These are phyloP conservation scores for Phellinidium pouzarii DNA, from an alignment of 1,284 basidiomycete species.

Conservation along the genomic window DNA sequence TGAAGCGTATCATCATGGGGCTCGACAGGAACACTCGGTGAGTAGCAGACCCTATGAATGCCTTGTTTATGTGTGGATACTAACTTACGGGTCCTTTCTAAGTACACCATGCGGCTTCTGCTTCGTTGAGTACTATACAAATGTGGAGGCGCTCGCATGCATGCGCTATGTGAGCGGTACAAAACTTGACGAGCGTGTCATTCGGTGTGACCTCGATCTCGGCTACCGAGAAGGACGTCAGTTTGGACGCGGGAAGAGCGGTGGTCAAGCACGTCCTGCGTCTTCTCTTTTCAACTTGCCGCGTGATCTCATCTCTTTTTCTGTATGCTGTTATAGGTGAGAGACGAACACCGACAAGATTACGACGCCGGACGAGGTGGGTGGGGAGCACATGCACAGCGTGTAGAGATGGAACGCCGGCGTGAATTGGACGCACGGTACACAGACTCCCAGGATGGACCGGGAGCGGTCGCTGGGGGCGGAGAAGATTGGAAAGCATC, in stretches of 20 bases:
- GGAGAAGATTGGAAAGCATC: slow-evolving; percentile 78
- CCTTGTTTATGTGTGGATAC: no score
- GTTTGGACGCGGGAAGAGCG: slow-evolving; percentile 94
- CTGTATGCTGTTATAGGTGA: slow-evolving; percentile 35
- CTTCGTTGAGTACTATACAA: slow-evolving; percentile 98
- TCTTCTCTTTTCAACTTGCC: not conserved
- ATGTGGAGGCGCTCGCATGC: slow-evolving; percentile 88
- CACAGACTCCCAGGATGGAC: slow-evolving; percentile 73
- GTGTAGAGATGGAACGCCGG: slow-evolving; percentile 69
- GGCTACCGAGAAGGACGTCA: slow-evolving; percentile 97
- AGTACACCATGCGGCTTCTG: slow-evolving; percentile 99
- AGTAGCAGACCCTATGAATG: no score
- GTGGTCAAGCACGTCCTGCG: slow-evolving; percentile 70
- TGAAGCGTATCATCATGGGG: slow-evolving; percentile 99
- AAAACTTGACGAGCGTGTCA: slow-evolving; percentile 98
- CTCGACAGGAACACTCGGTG: slow-evolving; percentile 92
- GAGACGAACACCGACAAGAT: slow-evolving; percentile 96
- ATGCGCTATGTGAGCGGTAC: slow-evolving; percentile 95
- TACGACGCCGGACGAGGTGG: slow-evolving; percentile 95
- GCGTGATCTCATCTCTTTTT: not conserved
- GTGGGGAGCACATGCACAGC: slow-evolving; percentile 89
- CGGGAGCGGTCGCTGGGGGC: slow-evolving; percentile 77
- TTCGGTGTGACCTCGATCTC: slow-evolving; percentile 96
- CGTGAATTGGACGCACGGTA: slow-evolving; percentile 84
- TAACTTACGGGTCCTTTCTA: no score